Percentiles rank a stretch among this genome's conserved stretches.
Conservation (phyloP, 495 filamentous ascomycete species). For the Aspergillus olivimuriae region DNA sequence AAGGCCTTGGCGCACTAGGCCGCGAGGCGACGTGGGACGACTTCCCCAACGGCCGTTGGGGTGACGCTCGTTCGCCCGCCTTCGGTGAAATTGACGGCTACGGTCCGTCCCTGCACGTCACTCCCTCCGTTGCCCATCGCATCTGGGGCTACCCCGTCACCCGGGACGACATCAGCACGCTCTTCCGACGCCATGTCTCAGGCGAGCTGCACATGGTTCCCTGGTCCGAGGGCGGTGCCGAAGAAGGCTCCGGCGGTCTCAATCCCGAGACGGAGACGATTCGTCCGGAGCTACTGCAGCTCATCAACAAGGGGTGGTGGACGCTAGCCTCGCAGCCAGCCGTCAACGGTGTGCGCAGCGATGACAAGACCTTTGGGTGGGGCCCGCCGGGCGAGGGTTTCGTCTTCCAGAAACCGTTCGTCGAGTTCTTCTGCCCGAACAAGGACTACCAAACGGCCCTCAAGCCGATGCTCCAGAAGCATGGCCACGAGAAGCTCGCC, state of each 20-base stretch:
- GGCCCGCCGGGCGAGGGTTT: slow-evolving; percentile 81
- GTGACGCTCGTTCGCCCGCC: slow-evolving; percentile 81
- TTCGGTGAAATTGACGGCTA: slow-evolving; percentile 96
- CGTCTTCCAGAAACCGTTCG: slow-evolving; percentile 97
- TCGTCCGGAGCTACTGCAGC: slow-evolving; percentile 58
- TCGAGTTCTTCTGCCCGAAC: slow-evolving; percentile 83
- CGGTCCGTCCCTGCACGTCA: slow-evolving; percentile 83
- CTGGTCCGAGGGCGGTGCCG: slow-evolving; percentile 85
- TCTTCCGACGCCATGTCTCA: slow-evolving; percentile 75
- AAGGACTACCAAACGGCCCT: slow-evolving; percentile 59
- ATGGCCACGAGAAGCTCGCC: slow-evolving; percentile 57
- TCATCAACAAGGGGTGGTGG: slow-evolving; percentile 87
- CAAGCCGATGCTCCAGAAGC: slow-evolving; percentile 51
- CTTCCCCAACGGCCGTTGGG: slow-evolving; percentile 96
- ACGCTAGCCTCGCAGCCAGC: slow-evolving; percentile 95
- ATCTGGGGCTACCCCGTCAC: slow-evolving; percentile 78
- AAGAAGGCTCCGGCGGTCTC: slow-evolving; percentile 33
- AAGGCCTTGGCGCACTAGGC: slow-evolving; percentile 84
- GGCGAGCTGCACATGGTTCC: slow-evolving; percentile 72
- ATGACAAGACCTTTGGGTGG: slow-evolving; percentile 85
- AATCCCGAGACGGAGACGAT: slow-evolving; percentile 81
- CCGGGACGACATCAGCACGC: slow-evolving; percentile 58
- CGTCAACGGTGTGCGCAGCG: slow-evolving; percentile 73
- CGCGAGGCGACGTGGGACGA: slow-evolving; percentile 98
- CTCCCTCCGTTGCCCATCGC: slow-evolving; percentile 64